Evolutionary conservation across 2,329 filamentous ascomycete genomes (phyloP).

Genomic region (Fusarium sp.): DNA sequence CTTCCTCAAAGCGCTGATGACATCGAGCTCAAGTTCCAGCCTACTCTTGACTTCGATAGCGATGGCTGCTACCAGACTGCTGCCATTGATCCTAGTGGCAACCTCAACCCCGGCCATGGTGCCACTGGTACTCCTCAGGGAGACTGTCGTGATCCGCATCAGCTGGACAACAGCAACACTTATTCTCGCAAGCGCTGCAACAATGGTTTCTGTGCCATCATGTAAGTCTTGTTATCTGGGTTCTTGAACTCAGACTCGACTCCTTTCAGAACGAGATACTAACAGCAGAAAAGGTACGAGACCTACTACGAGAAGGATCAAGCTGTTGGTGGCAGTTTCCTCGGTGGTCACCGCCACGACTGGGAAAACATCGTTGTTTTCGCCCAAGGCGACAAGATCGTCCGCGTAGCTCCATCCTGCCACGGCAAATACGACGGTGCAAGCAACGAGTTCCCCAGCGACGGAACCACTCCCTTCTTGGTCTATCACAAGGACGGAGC

Average conservation of each 20-base stretch:
- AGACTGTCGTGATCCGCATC: slow-evolving; percentile 48
- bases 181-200: slow-evolving; percentile 52
- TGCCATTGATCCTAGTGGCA: slow-evolving; percentile 56
- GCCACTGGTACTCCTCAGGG: slow-evolving; percentile 48
- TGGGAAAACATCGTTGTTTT: slow-evolving; percentile 58
- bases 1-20: slow-evolving; percentile 51
- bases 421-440: slow-evolving; percentile 44
- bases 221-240: slow-evolving; percentile 22
- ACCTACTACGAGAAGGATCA: slow-evolving; percentile 62
- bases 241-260: background rate
- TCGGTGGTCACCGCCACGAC: slow-evolving; percentile 56
- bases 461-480: slow-evolving; percentile 40
- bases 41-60: slow-evolving; percentile 55
- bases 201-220: slow-evolving; percentile 51
- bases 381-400: slow-evolving; percentile 37
- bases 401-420: slow-evolving; percentile 49
- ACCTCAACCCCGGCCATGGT: slow-evolving; percentile 45
- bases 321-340: slow-evolving; percentile 48
- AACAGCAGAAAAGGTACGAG: slow-evolving; percentile 33
- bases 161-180: slow-evolving; percentile 50
- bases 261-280: no score
- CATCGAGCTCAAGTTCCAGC: slow-evolving; percentile 53
- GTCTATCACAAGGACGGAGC: slow-evolving; percentile 51
- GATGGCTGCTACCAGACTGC: slow-evolving; percentile 61
- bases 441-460: slow-evolving; percentile 37